Conservation (phyloP, 1,284 basidiomycete genomes). For the Vanrija pseudolonga region DNA sequence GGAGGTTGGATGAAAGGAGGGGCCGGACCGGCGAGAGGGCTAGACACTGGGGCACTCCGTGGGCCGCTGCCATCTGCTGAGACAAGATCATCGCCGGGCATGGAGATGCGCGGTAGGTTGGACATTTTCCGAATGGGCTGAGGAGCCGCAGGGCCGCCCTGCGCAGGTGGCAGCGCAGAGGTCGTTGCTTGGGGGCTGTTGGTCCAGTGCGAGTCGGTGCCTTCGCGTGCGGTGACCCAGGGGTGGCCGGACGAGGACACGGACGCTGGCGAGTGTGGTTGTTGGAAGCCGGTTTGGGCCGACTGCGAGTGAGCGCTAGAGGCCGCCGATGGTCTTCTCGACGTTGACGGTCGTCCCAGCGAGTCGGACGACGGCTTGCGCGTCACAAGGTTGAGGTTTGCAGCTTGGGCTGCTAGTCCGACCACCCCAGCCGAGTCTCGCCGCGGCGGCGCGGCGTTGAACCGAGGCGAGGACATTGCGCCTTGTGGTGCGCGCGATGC, state of each 20-base stretch:
- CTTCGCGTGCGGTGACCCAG: slow-evolving; percentile 1
- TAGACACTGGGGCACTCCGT: slow-evolving; percentile 24
- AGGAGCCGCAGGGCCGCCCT: neutral
- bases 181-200: neutral
- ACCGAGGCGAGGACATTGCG: slow-evolving; percentile 1
- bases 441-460: neutral
- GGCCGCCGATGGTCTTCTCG: slow-evolving; percentile 20
- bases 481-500: neutral
- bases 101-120: slow-evolving; percentile 27
- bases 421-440: neutral
- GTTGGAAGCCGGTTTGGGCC: slow-evolving; percentile 1
- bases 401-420: slow-evolving; percentile 4
- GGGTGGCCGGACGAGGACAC: slow-evolving; percentile 20
- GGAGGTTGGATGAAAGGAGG: slow-evolving; percentile 18
- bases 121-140: slow-evolving; percentile 4
- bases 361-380: neutral
- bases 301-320: neutral
- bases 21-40: slow-evolving; percentile 2
- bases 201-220: slow-evolving; percentile 3
- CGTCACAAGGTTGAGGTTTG: slow-evolving; percentile 1
- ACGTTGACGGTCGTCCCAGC: neutral
- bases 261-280: slow-evolving; percentile 22
- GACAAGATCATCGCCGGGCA: slow-evolving; percentile 8
- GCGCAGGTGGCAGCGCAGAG: neutral
- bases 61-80: slow-evolving; percentile 17